Evolutionary conservation across 495 filamentous ascomycete species (phyloP).

Genomic region (Neurospora sp.): DNA sequence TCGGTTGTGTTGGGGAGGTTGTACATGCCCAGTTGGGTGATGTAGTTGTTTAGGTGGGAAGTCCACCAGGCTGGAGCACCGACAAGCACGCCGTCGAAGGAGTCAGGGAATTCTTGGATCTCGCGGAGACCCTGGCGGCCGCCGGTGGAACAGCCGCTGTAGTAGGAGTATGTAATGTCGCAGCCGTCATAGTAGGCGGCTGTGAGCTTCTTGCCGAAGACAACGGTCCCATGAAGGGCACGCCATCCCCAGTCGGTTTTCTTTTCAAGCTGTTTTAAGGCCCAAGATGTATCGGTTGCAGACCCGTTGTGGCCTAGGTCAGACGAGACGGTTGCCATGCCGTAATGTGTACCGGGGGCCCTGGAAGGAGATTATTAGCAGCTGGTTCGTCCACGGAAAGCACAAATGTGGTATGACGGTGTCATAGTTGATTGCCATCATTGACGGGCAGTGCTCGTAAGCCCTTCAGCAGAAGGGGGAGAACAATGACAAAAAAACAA

Average conservation of each 20-base stretch:
- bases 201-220: slow-evolving; percentile 29
- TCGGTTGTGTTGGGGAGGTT: slow-evolving; percentile 32
- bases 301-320: slow-evolving; percentile 46
- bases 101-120: slow-evolving; percentile 39
- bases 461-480: neutral
- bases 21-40: slow-evolving; percentile 21
- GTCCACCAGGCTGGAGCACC: slow-evolving; percentile 33
- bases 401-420: neutral
- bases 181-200: slow-evolving; percentile 30
- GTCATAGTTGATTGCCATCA: neutral
- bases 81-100: slow-evolving; percentile 54
- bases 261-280: slow-evolving; percentile 29
- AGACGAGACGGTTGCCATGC: slow-evolving; percentile 45
- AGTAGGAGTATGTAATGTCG: slow-evolving; percentile 39
- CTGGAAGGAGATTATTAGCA: neutral
- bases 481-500: neutral
- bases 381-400: neutral
- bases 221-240: slow-evolving; percentile 39
- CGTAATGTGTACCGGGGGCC: slow-evolving; percentile 17
- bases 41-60: slow-evolving; percentile 38
- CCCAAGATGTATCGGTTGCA: slow-evolving; percentile 34
- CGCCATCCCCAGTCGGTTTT: slow-evolving; percentile 33
- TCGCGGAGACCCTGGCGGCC: slow-evolving; percentile 45
- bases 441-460: neutral
- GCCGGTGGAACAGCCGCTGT: slow-evolving; percentile 44